Evolutionary conservation across 768 basidiomycete genomes (phyloP).

Genomic region (Asterophora lycoperdoides): DNA sequence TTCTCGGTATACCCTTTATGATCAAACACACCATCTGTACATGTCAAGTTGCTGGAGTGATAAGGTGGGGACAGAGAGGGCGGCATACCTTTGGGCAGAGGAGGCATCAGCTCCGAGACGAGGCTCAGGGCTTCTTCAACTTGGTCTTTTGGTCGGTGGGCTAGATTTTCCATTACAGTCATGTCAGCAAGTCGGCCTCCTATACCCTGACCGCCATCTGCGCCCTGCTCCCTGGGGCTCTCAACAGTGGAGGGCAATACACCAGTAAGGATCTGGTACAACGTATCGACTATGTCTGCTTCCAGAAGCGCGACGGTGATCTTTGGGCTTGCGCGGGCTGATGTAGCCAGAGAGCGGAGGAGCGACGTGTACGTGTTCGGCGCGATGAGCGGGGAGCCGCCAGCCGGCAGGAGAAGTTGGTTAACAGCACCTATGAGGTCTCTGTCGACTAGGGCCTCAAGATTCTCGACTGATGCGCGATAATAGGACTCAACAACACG

Average conservation of each 20-base stretch:
- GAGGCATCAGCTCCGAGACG: constrained; percentile 88
- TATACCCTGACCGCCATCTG: constrained; percentile 65
- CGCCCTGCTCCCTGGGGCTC: constrained; percentile 56
- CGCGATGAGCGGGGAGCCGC: constrained; percentile 81
- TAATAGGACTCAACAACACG: constrained; percentile 91
- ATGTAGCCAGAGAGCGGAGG: constrained; percentile 81
- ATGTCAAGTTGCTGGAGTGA: constrained; percentile 6
- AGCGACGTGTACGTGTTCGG: constrained; percentile 85
- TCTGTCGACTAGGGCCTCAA: constrained; percentile 80
- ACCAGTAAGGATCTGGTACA: constrained; percentile 95
- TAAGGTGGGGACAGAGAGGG: neutral
- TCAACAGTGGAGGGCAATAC: constrained; percentile 71
- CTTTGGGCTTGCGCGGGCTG: constrained; percentile 83
- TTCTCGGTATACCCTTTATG: constrained; percentile 89
- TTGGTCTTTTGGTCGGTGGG: constrained; percentile 95
- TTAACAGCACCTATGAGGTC: constrained; percentile 82
- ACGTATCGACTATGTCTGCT: constrained; percentile 86
- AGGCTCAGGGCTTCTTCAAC: constrained; percentile 91
- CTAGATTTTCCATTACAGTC: constrained; percentile 97
- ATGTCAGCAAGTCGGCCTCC: constrained; percentile 91
- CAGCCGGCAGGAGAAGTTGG: constrained; percentile 78
- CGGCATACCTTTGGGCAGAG: constrained; percentile 78
- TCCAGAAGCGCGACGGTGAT: constrained; percentile 85
- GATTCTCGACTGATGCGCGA: constrained; percentile 76
- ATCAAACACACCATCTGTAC: constrained; percentile 90